Evolutionary conservation across 2,329 filamentous ascomycete species (phyloP).

Genomic region (Fusarium poae): DNA sequence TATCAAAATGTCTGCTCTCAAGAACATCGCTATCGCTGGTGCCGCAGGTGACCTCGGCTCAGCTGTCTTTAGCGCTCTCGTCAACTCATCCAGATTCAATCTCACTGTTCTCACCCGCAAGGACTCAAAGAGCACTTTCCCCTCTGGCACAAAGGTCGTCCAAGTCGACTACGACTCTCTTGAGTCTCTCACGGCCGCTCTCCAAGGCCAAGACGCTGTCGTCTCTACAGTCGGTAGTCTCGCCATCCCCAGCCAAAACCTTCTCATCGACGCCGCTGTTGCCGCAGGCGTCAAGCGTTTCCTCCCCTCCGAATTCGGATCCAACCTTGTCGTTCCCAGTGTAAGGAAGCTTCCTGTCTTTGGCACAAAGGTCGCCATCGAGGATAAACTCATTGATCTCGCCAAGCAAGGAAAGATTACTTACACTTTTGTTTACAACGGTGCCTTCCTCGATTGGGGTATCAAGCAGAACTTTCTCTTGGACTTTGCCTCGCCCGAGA

Average conservation of each 20-base stretch:
- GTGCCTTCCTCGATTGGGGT: constrained; percentile 72
- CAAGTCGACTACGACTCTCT: constrained; percentile 59
- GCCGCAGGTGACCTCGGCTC: constrained; percentile 55
- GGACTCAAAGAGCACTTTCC: constrained; percentile 57
- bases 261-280: constrained; percentile 70
- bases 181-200: constrained; percentile 62
- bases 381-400: constrained; percentile 58
- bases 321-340: constrained; percentile 52
- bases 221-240: constrained; percentile 55
- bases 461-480: constrained; percentile 59
- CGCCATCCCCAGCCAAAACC: constrained; percentile 55
- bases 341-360: constrained; percentile 64
- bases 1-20: constrained; percentile 51
- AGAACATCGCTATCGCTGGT: constrained; percentile 57
- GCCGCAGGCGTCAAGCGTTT: constrained; percentile 72
- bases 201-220: constrained; percentile 70
- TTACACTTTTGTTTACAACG: constrained; percentile 68
- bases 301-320: constrained; percentile 70
- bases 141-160: constrained; percentile 48
- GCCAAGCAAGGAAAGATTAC: constrained; percentile 59
- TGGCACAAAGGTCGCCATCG: constrained; percentile 60
- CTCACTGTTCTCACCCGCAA: constrained; percentile 54
- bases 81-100: constrained; percentile 53
- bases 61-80: constrained; percentile 50
- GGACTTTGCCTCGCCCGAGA: constrained; percentile 54